Base-by-base conservation (phyloP, 768 basidiomycete genomes). In the Leucocoprinus birnbaumii region DNA sequence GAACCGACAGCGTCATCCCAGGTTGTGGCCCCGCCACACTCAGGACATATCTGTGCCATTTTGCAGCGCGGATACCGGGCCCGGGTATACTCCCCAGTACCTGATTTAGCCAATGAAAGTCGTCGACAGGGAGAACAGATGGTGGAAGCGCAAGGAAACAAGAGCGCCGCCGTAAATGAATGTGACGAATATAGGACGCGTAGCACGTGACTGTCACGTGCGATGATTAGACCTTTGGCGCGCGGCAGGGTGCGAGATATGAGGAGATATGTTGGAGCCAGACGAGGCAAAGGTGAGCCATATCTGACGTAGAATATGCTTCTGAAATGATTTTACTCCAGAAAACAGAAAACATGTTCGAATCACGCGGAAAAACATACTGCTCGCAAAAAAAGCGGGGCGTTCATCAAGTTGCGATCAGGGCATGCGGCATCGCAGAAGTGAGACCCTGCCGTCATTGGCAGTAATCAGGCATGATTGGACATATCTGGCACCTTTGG, bases 1-100 rank as follows among this genome's bases (percentile, higher is more conserved):
- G 86, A 85, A 53, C 77, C 79, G 24, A 79, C 76, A 27, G 78
- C 75, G 60, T 83, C 81, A 68, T 85, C 77, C 76, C 78, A 83
- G 58, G 75, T 67, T 16, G 80, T 80, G 53, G 62, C 16, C 11
- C 71, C 78, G 42, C 75, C 78, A 66, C 89, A 90, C 43, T 79
- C 79, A 25, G 53, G 68, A 71, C 87, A 89, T 26, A 52, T 44
- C 59, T 60, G 54, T 48, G 72, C 57, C 74, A 77, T 76, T 52
- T 43, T 37, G 56, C 22, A 24, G 57, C 18, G 56, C 40, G 59
- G 13, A 40, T 10, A 27, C 7, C 34, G 22, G 10, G 18, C 16
- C 37, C 21, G 13, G 10, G n/a, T 11, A 13, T 21, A 16, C 18
- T n/a, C 45, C 45, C 21, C 26, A 31, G 19, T 38, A 26, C 22